Evolutionary conservation across 768 basidiomycete species (phyloP).

Genomic region (Podaxis mareebaensis): DNA sequence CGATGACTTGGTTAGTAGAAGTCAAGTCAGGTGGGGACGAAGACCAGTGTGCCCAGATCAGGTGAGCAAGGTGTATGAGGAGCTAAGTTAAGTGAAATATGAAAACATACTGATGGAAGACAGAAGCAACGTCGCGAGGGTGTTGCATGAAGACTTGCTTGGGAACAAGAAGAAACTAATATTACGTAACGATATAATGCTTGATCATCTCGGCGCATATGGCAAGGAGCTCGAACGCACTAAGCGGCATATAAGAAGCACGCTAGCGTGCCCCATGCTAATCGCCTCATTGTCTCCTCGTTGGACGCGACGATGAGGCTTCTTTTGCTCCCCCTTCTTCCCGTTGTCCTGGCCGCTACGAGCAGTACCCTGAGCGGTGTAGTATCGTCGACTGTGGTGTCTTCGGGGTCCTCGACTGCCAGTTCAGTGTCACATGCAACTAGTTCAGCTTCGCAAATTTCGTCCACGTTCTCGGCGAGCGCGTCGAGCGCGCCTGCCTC

Average conservation of each 20-base stretch:
- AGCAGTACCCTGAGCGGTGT: background rate
- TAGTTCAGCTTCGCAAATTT: background rate
- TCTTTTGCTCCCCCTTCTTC: constrained; percentile 10
- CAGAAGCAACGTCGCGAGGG: background rate
- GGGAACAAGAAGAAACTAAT: background rate
- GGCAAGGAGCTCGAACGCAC: background rate
- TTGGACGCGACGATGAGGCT: constrained; percentile 9
- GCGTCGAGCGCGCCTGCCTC: background rate
- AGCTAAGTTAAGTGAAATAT: background rate
- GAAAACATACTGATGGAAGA: background rate
- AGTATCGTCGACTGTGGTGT: background rate
- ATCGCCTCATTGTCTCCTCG: background rate
- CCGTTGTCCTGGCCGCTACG: constrained; percentile 7
- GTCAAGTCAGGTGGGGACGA: background rate
- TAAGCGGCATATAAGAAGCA: constrained; percentile 10
- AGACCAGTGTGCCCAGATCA: background rate
- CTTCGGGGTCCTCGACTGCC: background rate
- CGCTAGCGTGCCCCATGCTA: background rate
- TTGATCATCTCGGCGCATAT: background rate
- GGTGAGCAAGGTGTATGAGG: background rate
- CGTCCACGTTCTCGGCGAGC: background rate
- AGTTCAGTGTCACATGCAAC: background rate
- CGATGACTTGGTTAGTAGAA: background rate
- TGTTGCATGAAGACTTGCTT: background rate
- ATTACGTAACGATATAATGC: constrained; percentile 10